Percentiles rank a stretch among this genome's conserved stretches.
Evolutionary conservation across 1,139 yeast genomes (phyloP).

Genomic region (Debaryomyces udenii): DNA sequence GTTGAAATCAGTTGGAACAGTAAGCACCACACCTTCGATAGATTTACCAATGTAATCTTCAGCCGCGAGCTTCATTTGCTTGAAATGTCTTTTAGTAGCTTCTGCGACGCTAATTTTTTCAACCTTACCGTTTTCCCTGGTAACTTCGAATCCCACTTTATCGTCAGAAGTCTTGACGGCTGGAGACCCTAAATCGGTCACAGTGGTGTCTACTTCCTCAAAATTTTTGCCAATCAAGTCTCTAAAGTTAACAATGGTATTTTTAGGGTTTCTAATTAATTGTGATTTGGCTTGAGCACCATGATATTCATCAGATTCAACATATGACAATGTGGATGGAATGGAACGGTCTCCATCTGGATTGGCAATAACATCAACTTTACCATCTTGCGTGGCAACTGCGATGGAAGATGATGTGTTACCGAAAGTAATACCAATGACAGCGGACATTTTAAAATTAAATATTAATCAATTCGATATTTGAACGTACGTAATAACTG

Average conservation of each 20-base stretch:
- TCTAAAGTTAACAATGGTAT: slow-evolving; percentile 90
- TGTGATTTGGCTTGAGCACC: slow-evolving; percentile 96
- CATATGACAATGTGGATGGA: slow-evolving; percentile 89
- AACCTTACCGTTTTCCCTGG: slow-evolving; percentile 46
- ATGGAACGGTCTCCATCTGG: slow-evolving; percentile 99
- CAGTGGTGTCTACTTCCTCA: slow-evolving; percentile 66
- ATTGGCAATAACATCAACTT: slow-evolving; percentile 96
- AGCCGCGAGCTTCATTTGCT: slow-evolving; percentile 84
- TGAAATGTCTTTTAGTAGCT: slow-evolving; percentile 80
- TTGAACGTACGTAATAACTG: slow-evolving; percentile 1
- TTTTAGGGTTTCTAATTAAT: slow-evolving; percentile 83
- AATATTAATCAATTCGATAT: slow-evolving; percentile 7
- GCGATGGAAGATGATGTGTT: slow-evolving; percentile 96
- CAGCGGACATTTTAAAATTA: slow-evolving; percentile 42
- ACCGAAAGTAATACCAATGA: slow-evolving; percentile 96
- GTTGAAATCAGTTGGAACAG: slow-evolving; percentile 89
- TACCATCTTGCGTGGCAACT: slow-evolving; percentile 82
- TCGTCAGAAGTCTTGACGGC: slow-evolving; percentile 71
- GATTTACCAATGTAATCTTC: slow-evolving; percentile 85
- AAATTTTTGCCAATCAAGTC: slow-evolving; percentile 83
- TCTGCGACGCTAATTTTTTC: slow-evolving; percentile 69
- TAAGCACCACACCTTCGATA: slow-evolving; percentile 81
- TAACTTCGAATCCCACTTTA: slow-evolving; percentile 67
- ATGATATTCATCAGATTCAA: slow-evolving; percentile 94
- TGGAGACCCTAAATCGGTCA: slow-evolving; percentile 66